Conservation (phyloP, 2,329 filamentous ascomycete species). For the Neopestalotiopsis sp. region DNA sequence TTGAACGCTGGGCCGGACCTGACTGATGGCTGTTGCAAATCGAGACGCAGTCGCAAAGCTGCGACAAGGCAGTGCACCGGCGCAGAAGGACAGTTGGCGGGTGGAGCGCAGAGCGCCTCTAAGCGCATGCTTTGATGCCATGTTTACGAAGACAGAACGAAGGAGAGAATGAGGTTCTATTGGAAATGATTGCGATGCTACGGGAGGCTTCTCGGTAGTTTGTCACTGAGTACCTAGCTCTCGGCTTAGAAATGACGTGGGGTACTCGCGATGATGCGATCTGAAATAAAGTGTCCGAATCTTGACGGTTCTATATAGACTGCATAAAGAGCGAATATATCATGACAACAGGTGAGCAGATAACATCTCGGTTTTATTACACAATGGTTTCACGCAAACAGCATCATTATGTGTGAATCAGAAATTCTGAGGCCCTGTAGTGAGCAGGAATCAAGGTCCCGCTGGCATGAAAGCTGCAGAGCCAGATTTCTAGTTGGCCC, state of each 20-base stretch:
- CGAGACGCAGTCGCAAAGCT: conserved; percentile 4
- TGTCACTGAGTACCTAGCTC: neutral
- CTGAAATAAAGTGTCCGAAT: neutral
- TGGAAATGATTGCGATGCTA: neutral
- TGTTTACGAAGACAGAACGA: neutral
- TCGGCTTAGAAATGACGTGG: conserved; percentile 2
- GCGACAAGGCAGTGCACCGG: neutral
- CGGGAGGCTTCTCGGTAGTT: neutral
- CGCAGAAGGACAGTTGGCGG: conserved; percentile 8
- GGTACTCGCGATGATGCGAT: conserved; percentile 2
- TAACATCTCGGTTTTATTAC: too few relatives aligned
- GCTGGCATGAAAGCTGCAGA: too few relatives aligned
- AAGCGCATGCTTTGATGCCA: conserved; percentile 24
- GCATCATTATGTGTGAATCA: too few relatives aligned
- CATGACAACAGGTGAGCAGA: neutral
- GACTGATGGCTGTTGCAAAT: neutral
- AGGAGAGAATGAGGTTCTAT: too few relatives aligned
- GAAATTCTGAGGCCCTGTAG: too few relatives aligned
- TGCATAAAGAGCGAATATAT: neutral
- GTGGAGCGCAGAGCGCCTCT: conserved; percentile 16
- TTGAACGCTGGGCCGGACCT: neutral
- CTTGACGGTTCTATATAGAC: neutral
- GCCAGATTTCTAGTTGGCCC: too few relatives aligned
- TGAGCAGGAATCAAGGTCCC: too few relatives aligned
- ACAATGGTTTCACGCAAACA: too few relatives aligned